Conservation (phyloP, 371 early-diverging fungal species). For the Rhizomucor miehei region DNA sequence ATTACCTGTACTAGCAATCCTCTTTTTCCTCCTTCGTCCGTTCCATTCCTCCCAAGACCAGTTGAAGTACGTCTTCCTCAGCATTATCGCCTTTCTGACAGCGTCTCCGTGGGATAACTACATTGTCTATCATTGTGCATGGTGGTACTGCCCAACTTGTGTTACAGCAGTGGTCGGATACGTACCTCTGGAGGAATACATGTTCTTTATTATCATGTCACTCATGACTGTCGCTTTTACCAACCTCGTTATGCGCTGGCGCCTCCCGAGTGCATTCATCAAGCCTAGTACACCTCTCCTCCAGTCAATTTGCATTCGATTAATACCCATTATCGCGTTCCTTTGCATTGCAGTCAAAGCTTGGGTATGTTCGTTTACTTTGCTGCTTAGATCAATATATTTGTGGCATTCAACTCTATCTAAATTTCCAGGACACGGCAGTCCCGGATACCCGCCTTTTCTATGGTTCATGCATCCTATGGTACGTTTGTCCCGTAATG, state of each 20-base stretch:
- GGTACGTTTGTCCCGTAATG: constrained; percentile 55
- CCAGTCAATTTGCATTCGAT: constrained; percentile 26
- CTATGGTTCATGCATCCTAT: constrained; percentile 54
- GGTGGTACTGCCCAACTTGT: constrained; percentile 51
- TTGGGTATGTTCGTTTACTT: constrained; percentile 30
- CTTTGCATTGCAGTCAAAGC: constrained; percentile 28
- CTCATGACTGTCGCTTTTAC: constrained; percentile 46
- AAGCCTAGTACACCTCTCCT: constrained; percentile 20
- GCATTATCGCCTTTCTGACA: constrained; percentile 44
- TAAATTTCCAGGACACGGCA: constrained; percentile 23
- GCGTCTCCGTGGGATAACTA: constrained; percentile 69
- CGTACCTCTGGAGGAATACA: constrained; percentile 63
- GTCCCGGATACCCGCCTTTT: constrained; percentile 44
- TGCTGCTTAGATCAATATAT: too few species aligned
- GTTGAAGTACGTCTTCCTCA: constrained; percentile 44
- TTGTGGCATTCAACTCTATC: too few species aligned
- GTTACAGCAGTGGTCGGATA: constrained; percentile 56
- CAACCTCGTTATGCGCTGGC: constrained; percentile 44
- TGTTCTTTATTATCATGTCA: constrained; percentile 66
- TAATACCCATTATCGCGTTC: constrained; percentile 32
- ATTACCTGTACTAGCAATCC: constrained; percentile 42
- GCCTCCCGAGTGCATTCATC: constrained; percentile 31
- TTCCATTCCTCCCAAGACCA: constrained; percentile 34
- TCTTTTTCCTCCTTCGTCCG: constrained; percentile 35
- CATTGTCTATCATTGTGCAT: constrained; percentile 51